Evolutionary conservation across 805 yeast genomes (phyloP), one percentile per base, ranked within the genome.

Genomic region (Citeromyces nyonsensis): DNA sequence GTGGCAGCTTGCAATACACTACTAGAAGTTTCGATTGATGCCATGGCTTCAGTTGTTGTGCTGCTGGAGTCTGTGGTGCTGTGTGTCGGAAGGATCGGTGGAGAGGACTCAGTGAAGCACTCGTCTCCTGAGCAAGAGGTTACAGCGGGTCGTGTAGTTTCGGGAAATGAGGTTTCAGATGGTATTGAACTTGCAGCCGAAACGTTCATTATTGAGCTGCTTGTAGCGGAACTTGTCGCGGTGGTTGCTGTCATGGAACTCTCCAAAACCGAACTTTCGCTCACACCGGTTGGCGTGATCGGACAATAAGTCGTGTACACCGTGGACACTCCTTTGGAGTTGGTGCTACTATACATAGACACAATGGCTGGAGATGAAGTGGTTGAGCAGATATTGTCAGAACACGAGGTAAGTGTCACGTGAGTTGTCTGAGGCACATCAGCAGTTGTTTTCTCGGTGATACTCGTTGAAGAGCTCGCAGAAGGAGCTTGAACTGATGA

Each of bases 1-100:
- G 13, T 18, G 26, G 26, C 5, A n/a, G 32, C 7, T 7, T 18
- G 22, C 6, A 18, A 5, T 7, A 18, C 22, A 7, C 22, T 18
- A 15, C 42, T n/a, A 40, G 31, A 10, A 44, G 26, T 25, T 5
- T n/a, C 29, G n/a, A 30, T 31, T 14, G 25, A 57, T 5, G 64
- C 58, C 10, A 63, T 56, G 50, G 54, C 66, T 12, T 45, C 44
- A 10, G 63, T 64, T 29, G 33, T 49, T 3, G 38, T 36, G 10
- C 62, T 54, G 13, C 36, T 36, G 10, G 22, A 18, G 22, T 18
- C 22, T 35, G 32, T 4, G 55, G 46, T 4, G 47, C 42, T 5
- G 58, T 51, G 44, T 30, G 59, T 49, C 22, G 57, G 48, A 10
- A 49, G 33, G 4, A 36, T 29, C 12, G 52, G 48, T 15, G 45